These are phyloP conservation scores for Sordariomycetes sp. DNA, from an alignment of 2,329 filamentous ascomycete genomes.

Conservation along the genomic window DNA sequence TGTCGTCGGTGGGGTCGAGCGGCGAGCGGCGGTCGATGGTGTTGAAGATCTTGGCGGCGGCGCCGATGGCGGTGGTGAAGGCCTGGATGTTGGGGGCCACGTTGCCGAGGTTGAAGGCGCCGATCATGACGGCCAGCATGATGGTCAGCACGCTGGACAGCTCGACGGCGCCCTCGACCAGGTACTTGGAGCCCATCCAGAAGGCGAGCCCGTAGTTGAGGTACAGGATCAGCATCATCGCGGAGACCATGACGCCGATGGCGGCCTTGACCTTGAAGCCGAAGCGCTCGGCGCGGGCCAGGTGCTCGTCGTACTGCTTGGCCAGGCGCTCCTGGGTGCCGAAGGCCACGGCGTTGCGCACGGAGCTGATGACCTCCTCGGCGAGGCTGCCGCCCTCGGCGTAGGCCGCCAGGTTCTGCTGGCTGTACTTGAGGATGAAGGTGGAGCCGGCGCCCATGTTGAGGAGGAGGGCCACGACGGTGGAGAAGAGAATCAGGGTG, in stretches of 20 bases:
- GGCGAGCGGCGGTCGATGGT: constrained; percentile 86
- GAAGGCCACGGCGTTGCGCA: constrained; percentile 86
- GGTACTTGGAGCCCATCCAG: constrained; percentile 73
- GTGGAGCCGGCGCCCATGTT: constrained; percentile 64
- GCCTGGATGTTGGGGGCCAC: constrained; percentile 78
- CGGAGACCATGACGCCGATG: constrained; percentile 68
- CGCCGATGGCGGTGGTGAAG: constrained; percentile 73
- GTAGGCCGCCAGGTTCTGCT: constrained; percentile 66
- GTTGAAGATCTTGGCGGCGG: constrained; percentile 83
- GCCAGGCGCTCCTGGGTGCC: constrained; percentile 90
- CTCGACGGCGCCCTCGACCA: constrained; percentile 53
- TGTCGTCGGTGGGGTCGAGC: constrained; percentile 62
- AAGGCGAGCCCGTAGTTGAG: constrained; percentile 81
- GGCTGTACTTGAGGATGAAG: constrained; percentile 74
- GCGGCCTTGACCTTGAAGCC: constrained; percentile 67
- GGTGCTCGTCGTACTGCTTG: constrained; percentile 68
- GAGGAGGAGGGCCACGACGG: constrained; percentile 67
- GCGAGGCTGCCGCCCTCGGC: constrained; percentile 78
- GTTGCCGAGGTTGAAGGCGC: constrained; percentile 83
- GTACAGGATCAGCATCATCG: constrained; percentile 76
- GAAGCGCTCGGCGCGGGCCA: constrained; percentile 61
- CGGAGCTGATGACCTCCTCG: constrained; percentile 89
- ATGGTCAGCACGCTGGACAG: constrained; percentile 72
- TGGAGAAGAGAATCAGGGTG: constrained; percentile 75
- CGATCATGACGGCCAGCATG: constrained; percentile 84